A percentile compares a stretch with the other conserved stretches of the same genome.
phyloP scores from a whole-genome alignment of 441 rosid species.

The Euphorbia neoarborescens region DNA sequence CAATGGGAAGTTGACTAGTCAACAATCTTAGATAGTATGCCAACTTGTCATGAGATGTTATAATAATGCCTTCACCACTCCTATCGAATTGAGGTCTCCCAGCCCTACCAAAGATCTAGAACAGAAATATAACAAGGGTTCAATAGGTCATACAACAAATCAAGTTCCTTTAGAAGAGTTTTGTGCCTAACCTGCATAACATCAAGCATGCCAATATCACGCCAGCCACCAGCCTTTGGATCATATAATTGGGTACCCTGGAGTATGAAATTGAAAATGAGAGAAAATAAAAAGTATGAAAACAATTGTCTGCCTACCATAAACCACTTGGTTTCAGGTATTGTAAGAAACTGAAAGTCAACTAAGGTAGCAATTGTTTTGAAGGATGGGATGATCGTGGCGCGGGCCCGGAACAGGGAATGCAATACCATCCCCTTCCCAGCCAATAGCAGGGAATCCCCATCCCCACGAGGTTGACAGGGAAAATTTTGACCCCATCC shows the following conservation, averaged over 20 bases:
- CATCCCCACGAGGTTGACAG: too few relatives aligned
- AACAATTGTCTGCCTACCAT: not conserved
- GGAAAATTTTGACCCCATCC: too few relatives aligned
- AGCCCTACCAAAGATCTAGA: constrained; percentile 96
- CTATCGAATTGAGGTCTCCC: constrained; percentile 99
- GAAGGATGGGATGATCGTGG: too few relatives aligned
- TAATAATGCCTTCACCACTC: constrained; percentile 98
- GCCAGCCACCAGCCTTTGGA: constrained; percentile 99
- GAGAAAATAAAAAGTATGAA: constrained; percentile 5
- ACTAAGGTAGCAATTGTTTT: too few relatives aligned
- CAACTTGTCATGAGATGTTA: constrained; percentile 91
- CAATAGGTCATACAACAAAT: not conserved
- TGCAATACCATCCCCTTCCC: too few relatives aligned
- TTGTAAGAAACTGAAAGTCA: not conserved
- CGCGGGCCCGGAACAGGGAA: too few relatives aligned
- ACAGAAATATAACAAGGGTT: constrained; percentile 19
- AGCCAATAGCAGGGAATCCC: too few relatives aligned
- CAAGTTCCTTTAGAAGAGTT: constrained; percentile 8
- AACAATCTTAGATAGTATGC: constrained; percentile 85
- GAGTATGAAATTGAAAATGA: constrained; percentile 18
- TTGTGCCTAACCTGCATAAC: constrained; percentile 81
- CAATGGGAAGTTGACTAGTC: constrained; percentile 96
- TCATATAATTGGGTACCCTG: constrained; percentile 97
- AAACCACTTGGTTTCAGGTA: not conserved
- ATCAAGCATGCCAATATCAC: constrained; percentile 97